phyloP scores from a whole-genome alignment of 2,329 filamentous ascomycete genomes.

The Monilinia aucupariae region DNA sequence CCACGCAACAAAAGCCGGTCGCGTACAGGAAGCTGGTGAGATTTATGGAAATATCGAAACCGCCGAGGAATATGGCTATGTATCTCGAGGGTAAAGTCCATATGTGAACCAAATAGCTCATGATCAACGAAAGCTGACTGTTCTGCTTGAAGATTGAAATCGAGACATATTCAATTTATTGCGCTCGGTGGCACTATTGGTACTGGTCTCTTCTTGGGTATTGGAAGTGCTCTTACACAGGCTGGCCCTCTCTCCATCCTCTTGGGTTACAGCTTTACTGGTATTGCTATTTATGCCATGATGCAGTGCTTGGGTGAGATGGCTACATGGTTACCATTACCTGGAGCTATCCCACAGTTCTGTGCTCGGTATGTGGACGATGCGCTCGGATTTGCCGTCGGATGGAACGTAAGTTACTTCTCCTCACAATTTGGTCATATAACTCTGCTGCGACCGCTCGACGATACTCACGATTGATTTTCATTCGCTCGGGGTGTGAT shows the following conservation, averaged over 20 bases:
- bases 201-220: conserved; percentile 50
- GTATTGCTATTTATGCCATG: conserved; percentile 47
- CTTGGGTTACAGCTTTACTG: conserved; percentile 48
- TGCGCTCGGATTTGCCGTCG: conserved; percentile 50
- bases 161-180: conserved; percentile 54
- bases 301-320: conserved; percentile 49
- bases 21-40: conserved; percentile 45
- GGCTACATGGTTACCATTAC: conserved; percentile 47
- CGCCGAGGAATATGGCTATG: conserved; percentile 48
- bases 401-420: conserved; percentile 62
- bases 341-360: conserved; percentile 47
- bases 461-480: background rate
- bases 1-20: conserved; percentile 31
- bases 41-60: conserved; percentile 47
- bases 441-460: background rate
- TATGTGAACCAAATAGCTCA: background rate
- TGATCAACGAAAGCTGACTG: background rate
- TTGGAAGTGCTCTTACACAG: conserved; percentile 48
- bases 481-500: background rate
- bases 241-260: conserved; percentile 49
- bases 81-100: conserved; percentile 42
- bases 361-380: conserved; percentile 43
- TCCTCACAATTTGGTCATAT: conserved; percentile 41
- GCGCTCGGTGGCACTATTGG: conserved; percentile 54
- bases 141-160: conserved; percentile 31